phyloP scores from a whole-genome alignment of 1,284 basidiomycete species.

The Tylopilus sp. region DNA sequence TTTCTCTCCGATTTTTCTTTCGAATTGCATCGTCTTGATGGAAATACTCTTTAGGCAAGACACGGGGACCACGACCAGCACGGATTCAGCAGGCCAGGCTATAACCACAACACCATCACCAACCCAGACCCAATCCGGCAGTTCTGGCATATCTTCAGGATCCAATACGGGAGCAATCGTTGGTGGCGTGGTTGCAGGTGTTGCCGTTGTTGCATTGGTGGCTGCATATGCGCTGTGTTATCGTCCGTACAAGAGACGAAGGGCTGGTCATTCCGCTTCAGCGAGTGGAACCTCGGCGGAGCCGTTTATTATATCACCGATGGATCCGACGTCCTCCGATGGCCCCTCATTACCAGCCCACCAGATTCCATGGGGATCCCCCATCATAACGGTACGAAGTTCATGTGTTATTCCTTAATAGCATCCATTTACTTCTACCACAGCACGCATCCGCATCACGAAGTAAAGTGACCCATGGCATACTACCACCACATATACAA shows the following conservation, averaged over 20 bases:
- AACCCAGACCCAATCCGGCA: too few relatives aligned
- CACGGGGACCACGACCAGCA: too few relatives aligned
- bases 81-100: too few relatives aligned
- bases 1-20: neutral
- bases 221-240: neutral
- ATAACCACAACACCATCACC: too few relatives aligned
- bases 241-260: neutral
- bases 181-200: neutral
- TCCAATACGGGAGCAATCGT: too few relatives aligned
- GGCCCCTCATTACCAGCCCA: neutral
- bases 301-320: neutral
- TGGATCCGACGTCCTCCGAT: neutral
- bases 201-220: neutral
- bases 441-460: neutral
- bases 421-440: neutral
- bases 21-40: neutral
- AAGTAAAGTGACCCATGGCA: neutral
- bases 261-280: too few relatives aligned
- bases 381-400: neutral
- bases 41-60: slow-evolving; percentile 10
- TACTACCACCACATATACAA: too few relatives aligned
- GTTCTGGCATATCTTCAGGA: too few relatives aligned
- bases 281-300: neutral
- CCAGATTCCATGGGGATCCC: neutral
- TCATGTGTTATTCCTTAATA: neutral